Evolutionary conservation across 108 stramenopile species (phyloP).

Genomic region (Mediolabrus comicus): DNA sequence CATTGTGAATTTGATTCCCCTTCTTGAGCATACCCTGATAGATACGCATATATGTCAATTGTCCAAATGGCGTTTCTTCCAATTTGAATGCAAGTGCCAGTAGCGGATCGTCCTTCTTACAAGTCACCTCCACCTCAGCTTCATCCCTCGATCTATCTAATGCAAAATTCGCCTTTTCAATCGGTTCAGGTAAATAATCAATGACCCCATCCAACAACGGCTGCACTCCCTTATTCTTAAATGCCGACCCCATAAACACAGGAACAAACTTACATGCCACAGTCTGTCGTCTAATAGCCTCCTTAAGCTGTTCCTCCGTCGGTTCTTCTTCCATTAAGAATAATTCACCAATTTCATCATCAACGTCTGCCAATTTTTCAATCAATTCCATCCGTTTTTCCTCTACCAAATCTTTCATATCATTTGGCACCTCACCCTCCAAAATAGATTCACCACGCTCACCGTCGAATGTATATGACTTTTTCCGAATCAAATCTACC

Average conservation of each 20-base stretch:
- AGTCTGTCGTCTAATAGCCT: slow-evolving; percentile 87
- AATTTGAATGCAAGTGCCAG: slow-evolving; percentile 99
- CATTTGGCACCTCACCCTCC: slow-evolving; percentile 83
- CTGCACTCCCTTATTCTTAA: slow-evolving; percentile 99
- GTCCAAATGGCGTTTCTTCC: slow-evolving; percentile 97
- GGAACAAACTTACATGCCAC: slow-evolving; percentile 94
- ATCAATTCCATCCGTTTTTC: slow-evolving; percentile 85
- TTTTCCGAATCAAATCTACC: slow-evolving; percentile 86
- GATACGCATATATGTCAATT: slow-evolving; percentile 98
- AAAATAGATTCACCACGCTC: slow-evolving; percentile 85
- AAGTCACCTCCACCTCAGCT: slow-evolving; percentile 63
- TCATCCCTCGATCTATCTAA: slow-evolving; percentile 89
- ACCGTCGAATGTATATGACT: slow-evolving; percentile 83
- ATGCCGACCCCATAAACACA: slow-evolving; percentile 99
- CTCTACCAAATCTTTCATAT: slow-evolving; percentile 71
- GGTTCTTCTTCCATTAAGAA: slow-evolving; percentile 96
- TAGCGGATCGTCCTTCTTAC: slow-evolving; percentile 75
- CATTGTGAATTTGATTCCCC: slow-evolving; percentile 84
- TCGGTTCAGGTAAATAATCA: slow-evolving; percentile 93
- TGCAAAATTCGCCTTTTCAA: slow-evolving; percentile 91
- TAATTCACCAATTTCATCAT: slow-evolving; percentile 96
- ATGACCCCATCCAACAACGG: slow-evolving; percentile 96
- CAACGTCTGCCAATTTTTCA: slow-evolving; percentile 93
- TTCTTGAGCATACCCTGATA: slow-evolving; percentile 95
- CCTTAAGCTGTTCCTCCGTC: slow-evolving; percentile 77